Evolutionary conservation across 2,329 filamentous ascomycete genomes (phyloP).

Genomic region (Cordyceps farinosa): DNA sequence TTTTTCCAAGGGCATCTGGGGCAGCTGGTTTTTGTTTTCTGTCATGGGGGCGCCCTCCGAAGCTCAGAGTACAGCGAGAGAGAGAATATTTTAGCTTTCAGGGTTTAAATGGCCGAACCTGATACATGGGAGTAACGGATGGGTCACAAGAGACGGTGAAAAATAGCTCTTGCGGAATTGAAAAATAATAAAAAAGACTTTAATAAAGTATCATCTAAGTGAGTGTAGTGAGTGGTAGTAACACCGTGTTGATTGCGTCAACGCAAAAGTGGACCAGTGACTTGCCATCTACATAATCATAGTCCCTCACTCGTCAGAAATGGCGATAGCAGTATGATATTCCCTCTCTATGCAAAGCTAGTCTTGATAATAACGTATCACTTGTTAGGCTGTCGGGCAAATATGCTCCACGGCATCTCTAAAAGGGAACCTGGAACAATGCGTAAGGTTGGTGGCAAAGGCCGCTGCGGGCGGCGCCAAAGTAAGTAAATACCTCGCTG

Average conservation of each 20-base stretch:
- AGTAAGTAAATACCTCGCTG: conserved; percentile 41
- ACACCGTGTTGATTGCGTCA: background rate
- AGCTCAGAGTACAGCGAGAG: background rate
- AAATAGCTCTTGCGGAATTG: conserved; percentile 8
- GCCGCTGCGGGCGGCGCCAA: conserved; percentile 75
- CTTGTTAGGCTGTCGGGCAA: conserved; percentile 75
- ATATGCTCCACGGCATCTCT: conserved; percentile 81
- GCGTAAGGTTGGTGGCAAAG: conserved; percentile 65
- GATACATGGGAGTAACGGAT: conserved; percentile 11
- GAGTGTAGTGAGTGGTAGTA: too few species aligned
- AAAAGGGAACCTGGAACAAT: conserved; percentile 75
- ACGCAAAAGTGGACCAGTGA: conserved; percentile 11
- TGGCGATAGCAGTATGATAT: conserved; percentile 29
- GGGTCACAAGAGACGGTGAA: conserved; percentile 10
- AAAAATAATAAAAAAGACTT: conserved; percentile 8
- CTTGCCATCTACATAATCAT: conserved; percentile 12
- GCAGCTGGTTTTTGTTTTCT: conserved; percentile 3
- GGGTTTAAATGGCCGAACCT: background rate
- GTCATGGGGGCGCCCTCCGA: background rate
- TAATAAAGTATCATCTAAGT: background rate
- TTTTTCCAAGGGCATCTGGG: conserved; percentile 4
- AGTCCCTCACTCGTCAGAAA: conserved; percentile 16
- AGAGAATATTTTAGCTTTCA: conserved; percentile 1
- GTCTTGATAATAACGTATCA: background rate
- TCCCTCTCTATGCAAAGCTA: background rate